Percentiles rank a stretch among this genome's conserved stretches.
phyloP scores from a whole-genome alignment of 2,329 filamentous ascomycete genomes.

The Fusarium aywerte region DNA sequence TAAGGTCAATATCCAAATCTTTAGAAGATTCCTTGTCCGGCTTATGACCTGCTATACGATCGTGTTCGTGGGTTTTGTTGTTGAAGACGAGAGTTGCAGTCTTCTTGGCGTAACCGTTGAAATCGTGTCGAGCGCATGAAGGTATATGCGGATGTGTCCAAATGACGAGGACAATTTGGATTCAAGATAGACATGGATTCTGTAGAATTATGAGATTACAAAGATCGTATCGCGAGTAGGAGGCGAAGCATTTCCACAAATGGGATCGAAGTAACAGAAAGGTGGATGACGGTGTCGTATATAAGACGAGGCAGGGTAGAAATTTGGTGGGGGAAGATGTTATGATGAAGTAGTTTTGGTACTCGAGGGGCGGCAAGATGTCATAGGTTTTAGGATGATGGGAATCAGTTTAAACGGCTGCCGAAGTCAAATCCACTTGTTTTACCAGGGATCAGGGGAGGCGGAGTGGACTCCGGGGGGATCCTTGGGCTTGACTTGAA shows the following conservation, averaged over 20 bases:
- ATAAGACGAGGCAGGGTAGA: background rate
- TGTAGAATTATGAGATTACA: conserved; percentile 28
- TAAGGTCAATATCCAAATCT: background rate
- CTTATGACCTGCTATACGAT: conserved; percentile 6
- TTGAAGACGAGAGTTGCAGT: conserved; percentile 18
- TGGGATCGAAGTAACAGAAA: background rate
- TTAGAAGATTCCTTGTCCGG: conserved; percentile 8
- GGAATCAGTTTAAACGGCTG: conserved; percentile 25
- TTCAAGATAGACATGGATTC: conserved; percentile 40
- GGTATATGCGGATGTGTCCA: conserved; percentile 25
- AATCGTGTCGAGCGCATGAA: conserved; percentile 38
- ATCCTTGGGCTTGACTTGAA: background rate
- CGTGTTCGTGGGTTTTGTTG: conserved; percentile 4
- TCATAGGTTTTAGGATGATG: conserved; percentile 27
- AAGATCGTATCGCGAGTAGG: conserved; percentile 5
- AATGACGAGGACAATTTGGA: conserved; percentile 24
- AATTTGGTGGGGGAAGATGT: conserved; percentile 18
- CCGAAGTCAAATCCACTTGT: conserved; percentile 30
- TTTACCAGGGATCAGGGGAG: conserved; percentile 27
- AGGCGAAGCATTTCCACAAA: conserved; percentile 24
- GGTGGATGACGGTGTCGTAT: background rate
- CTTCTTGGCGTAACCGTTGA: conserved; percentile 36
- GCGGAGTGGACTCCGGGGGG: conserved; percentile 8
- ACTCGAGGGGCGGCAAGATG: conserved; percentile 20
- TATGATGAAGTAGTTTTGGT: conserved; percentile 23